Conservation (phyloP, 139 green algal genomes). For the Ulvella scutata region DNA sequence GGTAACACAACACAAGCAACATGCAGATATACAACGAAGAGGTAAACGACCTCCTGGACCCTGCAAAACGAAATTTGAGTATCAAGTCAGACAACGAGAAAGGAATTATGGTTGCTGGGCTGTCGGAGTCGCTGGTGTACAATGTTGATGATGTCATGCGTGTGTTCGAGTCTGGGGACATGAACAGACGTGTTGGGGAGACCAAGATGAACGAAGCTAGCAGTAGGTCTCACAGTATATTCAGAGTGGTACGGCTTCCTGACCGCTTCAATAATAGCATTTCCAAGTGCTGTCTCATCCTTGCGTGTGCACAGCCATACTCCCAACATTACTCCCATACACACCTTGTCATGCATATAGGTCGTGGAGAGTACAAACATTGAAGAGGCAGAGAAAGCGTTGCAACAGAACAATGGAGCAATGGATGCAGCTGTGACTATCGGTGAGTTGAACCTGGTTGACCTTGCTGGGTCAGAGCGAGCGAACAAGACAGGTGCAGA, state of each 20-base stretch:
- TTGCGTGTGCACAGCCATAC: not conserved
- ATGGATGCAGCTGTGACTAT: constrained; percentile 48
- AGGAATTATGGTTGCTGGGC: constrained; percentile 76
- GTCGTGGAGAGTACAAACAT: constrained; percentile 52
- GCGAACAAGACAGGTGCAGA: constrained; percentile 85
- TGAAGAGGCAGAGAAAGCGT: not conserved
- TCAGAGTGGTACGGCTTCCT: constrained; percentile 72
- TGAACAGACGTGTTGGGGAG: constrained; percentile 68
- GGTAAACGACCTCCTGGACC: constrained; percentile 82
- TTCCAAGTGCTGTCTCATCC: not conserved
- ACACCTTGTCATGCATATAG: constrained; percentile 12
- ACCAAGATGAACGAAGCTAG: constrained; percentile 92
- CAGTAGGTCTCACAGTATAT: constrained; percentile 82
- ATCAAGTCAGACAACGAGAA: constrained; percentile 70
- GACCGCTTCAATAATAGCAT: not conserved
- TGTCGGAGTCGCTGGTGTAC: constrained; percentile 87
- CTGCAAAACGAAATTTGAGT: constrained; percentile 57
- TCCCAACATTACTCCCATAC: not conserved
- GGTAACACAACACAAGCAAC: not conserved
- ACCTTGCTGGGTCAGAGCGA: constrained; percentile 81
- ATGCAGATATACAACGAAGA: constrained; percentile 94
- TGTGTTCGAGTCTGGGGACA: constrained; percentile 49
- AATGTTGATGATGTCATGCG: constrained; percentile 28
- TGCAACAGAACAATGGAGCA: not conserved
- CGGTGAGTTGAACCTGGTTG: constrained; percentile 68